Evolutionary conservation across 371 early-diverging fungal genomes (phyloP), one percentile per base, ranked within the genome.

Genomic region (Chytridium lagenaria): DNA sequence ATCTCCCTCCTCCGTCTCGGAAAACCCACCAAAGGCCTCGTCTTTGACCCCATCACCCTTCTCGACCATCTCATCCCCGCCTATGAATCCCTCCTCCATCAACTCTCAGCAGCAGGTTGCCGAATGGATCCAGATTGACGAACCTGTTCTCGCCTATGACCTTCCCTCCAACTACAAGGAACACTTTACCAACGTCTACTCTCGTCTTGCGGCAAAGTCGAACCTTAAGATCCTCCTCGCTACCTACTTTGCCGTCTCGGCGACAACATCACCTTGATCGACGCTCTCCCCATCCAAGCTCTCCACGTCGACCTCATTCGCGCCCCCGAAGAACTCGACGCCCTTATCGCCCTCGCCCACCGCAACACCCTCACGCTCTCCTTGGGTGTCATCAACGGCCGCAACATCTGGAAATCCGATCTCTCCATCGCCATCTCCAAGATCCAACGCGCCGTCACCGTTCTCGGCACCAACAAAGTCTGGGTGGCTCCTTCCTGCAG

Each of bases 321-420:
- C 72, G 94, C 93, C 40, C 91, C 92, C 55, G 87, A 89, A 70
- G 92, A 97, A 75, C 84, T 97, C 50, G 12, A 7, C 44, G 92
- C 93, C 72, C 72, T 82, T 38, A 86, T 92, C 61, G 78, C 92
- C 69, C 74, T 71, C 40, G 80, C 85, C 72, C 72, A 91, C 44
- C 31, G 73, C n/a, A 34, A 66, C 67, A 72, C 66, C 30, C 31
- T 52, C 38, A 5, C 91, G 76, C 85, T 97, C 55, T 96, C 96
- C 30, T 87, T 94, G 67, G 97, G 98, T 81, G 86, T 97, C 93
- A 50, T 90, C 90, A 71, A 96, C 83, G 98, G 98, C 63, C 93
- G 98, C 78, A 97, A 98, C 90, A 90, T 98, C 83, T 98, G 98
- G 98, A 95, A 94, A 87, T 86, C 92, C 77, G 86, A 80, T 76